Evolutionary conservation across 1,284 basidiomycete genomes (phyloP), one percentile per base, ranked within the genome.

Genomic region (Peniophora sp.): DNA sequence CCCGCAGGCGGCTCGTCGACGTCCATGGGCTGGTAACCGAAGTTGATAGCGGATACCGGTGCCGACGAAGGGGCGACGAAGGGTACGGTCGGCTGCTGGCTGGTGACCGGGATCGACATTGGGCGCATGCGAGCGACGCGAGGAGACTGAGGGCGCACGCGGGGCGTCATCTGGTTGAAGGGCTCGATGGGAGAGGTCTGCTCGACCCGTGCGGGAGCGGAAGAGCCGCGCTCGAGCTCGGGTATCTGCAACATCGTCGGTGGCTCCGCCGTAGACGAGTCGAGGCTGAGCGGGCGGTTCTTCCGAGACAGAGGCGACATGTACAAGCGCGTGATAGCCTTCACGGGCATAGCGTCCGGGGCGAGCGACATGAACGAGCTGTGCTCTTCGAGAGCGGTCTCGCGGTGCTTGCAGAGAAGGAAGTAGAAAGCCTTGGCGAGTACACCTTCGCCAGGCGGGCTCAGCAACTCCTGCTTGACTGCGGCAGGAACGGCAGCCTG

Each of bases 371-470:
- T 68, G 50, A 77, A 65, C 35, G 73, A 73, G 3, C 74, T 74
- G 63, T 80, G 80, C 67, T 87, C 77, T 67, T 84, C 75, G 63
- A 85, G 65, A 19, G 83, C 79, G 54, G 81, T 80, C 60, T 89
- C 87, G 50, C 89, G 80, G 67, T 95, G 92, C 64, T 82, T 81
- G 51, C 81, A 74, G 20, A 97, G 75, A 45, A 97, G 74, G 65
- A 91, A 93, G 63, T 96, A 97, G 67, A 97, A 94, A 0, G 92
- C 92, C 67, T 97, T 97, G 24, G 92, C 90, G 63, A 92, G 84
- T 3, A 83, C 85, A 53, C 80, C 89, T 64, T 78, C 68, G 17
- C 80, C 81, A 27, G 73, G 71, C 12, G 81, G 77, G 34, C 81
- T 77, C 55, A 86, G 76, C 2, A 89, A 70, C 58, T 89, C 86